Base-by-base conservation (phyloP, 176 grass and related monocot species). In the Eragrostis curvula region DNA sequence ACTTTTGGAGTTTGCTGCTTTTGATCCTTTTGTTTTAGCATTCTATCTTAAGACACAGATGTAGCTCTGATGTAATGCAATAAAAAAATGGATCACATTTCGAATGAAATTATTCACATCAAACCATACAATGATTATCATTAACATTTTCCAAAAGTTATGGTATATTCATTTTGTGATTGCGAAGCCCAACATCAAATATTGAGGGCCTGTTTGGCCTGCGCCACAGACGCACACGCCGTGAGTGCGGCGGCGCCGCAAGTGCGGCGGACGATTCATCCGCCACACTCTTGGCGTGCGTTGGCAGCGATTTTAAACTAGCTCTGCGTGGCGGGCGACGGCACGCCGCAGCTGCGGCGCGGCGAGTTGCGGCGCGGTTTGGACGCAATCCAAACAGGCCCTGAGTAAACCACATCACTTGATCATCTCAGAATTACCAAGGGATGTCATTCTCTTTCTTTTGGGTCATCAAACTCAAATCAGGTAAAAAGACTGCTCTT, bases 51-150 rank as follows among this genome's bases (percentile, higher is more conserved):
- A 16, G 41, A 48, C 15, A 75, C 14, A 75, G 45, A 50, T 14
- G 17, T 74, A 15, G 27, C 62, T 41, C 42, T 49, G 42, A 28
- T 71, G 60, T 24, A 13, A 39, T 7, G 0, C 16, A 68, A 57
- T 75, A n/a, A 87, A 32, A 64, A 86, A 85, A 39, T 16, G 49
- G 32, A 36, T 56, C 52, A 56, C 21, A 56, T 56, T 56, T 56
- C 5, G 24, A 61, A 28, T 61, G 3, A 28, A 57, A 61, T 13
- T 13, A 6, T 61, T 61, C 23, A 28, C 12, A 61, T 5, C 58
- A 52, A 15, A 61, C 58, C 3, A 61, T 14, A 61, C 58, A 32
- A 39, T 55, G 28, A 55, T 21, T 73, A 39, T 36, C 41, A 77
- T 47, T n/a, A 13, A 16, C 17, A 50, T 49, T 78, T 65, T 49